Percentiles rank a stretch among this genome's conserved stretches.
Conservation (phyloP, 495 filamentous ascomycete genomes). For the Penicillium fimorum region DNA sequence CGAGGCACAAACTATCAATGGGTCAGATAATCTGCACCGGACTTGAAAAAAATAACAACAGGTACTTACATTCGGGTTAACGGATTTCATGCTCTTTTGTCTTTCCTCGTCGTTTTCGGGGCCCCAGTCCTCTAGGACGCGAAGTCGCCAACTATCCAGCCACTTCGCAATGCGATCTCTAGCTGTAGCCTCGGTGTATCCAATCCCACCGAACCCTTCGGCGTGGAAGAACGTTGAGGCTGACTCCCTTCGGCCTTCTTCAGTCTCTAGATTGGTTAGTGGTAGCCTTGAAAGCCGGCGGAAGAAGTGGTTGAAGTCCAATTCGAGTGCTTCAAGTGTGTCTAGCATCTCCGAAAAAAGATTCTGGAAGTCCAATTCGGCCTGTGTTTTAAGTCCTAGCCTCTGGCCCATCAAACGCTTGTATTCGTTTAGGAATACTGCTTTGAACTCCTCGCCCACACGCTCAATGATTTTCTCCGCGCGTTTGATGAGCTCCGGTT, state of each 20-base stretch:
- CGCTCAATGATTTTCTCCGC: conserved; percentile 79
- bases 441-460: conserved; percentile 79
- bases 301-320: conserved; percentile 95
- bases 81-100: conserved; percentile 68
- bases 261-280: conserved; percentile 57
- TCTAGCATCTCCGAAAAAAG: conserved; percentile 81
- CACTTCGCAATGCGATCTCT: conserved; percentile 65
- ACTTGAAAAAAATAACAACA: not conserved
- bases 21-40: conserved; percentile 4
- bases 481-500: conserved; percentile 66
- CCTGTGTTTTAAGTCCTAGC: conserved; percentile 66
- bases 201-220: conserved; percentile 57
- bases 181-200: conserved; percentile 58
- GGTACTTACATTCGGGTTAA: conserved; percentile 71
- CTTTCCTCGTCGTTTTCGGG: conserved; percentile 57
- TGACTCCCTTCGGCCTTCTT: conserved; percentile 54
- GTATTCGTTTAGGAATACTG: conserved; percentile 83
- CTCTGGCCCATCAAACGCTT: conserved; percentile 74
- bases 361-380: conserved; percentile 70
- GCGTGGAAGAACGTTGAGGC: conserved; percentile 70
- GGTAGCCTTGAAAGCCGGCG: conserved; percentile 62
- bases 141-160: conserved; percentile 68
- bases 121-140: conserved; percentile 72
- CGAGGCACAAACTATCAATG: conserved; percentile 67
- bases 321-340: conserved; percentile 68